phyloP scores from a whole-genome alignment of 306 rosid genomes.

The Sphenostylis stenocarpa region DNA sequence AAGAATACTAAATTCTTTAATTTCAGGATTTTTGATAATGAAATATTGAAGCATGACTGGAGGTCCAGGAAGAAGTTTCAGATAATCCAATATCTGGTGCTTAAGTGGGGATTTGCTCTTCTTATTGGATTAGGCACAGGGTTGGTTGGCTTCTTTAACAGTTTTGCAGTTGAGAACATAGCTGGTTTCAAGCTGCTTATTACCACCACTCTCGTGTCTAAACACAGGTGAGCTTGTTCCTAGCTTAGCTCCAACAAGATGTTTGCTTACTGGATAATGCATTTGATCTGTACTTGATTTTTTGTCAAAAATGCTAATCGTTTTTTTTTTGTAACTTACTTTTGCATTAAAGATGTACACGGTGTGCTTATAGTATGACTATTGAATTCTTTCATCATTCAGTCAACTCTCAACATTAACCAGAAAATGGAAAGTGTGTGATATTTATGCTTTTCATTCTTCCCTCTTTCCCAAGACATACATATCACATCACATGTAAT shows the following conservation, averaged over 20 bases:
- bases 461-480: background rate
- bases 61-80: conserved; percentile 67
- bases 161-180: conserved; percentile 79
- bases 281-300: background rate
- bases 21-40: conserved; percentile 82
- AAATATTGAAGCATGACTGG: conserved; percentile 87
- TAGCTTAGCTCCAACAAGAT: background rate
- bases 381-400: background rate
- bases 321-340: background rate
- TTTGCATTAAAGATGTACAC: background rate
- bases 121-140: conserved; percentile 83
- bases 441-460: background rate
- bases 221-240: conserved; percentile 52
- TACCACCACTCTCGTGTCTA: conserved; percentile 61
- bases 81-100: conserved; percentile 66
- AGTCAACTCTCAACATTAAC: background rate
- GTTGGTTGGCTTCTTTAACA: conserved; percentile 78
- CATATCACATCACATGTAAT: conserved; percentile 7
- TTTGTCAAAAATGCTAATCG: background rate
- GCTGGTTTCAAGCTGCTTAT: conserved; percentile 73
- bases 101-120: conserved; percentile 90
- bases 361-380: background rate
- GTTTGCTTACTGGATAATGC: conserved; percentile 1
- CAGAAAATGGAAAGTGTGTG: conserved; percentile 17
- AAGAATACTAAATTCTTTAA: conserved; percentile 29